Conservation (phyloP, 768 basidiomycete genomes). For the Rhizopogon salebrosus region DNA sequence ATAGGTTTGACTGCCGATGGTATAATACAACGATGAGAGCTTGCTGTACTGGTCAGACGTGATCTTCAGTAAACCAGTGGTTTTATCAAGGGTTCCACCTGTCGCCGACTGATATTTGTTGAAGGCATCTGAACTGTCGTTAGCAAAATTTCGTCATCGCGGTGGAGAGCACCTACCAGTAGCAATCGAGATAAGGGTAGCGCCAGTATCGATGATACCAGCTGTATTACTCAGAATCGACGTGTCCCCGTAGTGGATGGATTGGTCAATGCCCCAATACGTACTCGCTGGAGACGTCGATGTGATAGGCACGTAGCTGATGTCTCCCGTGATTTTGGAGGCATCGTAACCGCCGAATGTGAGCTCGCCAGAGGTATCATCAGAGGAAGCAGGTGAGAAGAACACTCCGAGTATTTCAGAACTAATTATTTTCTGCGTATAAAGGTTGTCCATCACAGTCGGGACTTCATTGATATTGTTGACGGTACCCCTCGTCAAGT, state of each 20-base stretch:
- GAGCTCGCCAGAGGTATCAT: slow-evolving; percentile 18
- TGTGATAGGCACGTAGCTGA: slow-evolving; percentile 19
- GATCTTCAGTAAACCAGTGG: slow-evolving; percentile 25
- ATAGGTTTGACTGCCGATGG: slow-evolving; percentile 1
- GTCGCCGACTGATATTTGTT: slow-evolving; percentile 16
- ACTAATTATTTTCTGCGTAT: too few species aligned
- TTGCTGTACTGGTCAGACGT: slow-evolving; percentile 18
- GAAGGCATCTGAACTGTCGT: slow-evolving; percentile 20
- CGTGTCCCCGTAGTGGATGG: slow-evolving; percentile 20
- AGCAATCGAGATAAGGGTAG: slow-evolving; percentile 18
- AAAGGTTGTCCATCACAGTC: too few species aligned
- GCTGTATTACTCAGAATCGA: slow-evolving; percentile 16
- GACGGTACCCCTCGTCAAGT: too few species aligned
- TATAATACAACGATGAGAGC: slow-evolving; percentile 23
- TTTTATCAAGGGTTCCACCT: slow-evolving; percentile 18
- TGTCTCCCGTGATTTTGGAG: too few species aligned
- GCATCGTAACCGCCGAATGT: slow-evolving; percentile 23
- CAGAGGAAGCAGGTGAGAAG: slow-evolving; percentile 20
- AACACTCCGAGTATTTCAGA: too few species aligned
- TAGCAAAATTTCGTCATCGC: slow-evolving; percentile 16
- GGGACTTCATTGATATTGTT: too few species aligned
- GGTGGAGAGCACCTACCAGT: background rate
- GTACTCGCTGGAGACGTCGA: slow-evolving; percentile 12
- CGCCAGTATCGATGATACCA: slow-evolving; percentile 31
- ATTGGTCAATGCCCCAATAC: slow-evolving; percentile 29